Evolutionary conservation across 1,284 basidiomycete species (phyloP).

Genomic region (Somion occarium): DNA sequence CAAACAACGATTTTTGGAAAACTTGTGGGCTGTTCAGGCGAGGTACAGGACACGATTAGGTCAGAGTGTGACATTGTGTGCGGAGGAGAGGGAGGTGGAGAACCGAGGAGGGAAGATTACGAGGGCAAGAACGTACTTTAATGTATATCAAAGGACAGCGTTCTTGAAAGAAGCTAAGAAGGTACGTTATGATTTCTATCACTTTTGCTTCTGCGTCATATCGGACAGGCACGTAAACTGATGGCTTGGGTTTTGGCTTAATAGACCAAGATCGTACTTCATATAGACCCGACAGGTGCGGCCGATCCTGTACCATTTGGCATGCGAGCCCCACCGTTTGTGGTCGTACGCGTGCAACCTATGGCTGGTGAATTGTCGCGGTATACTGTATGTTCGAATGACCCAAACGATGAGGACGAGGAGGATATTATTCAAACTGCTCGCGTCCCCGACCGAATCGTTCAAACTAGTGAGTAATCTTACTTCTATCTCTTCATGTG

Average conservation of each 20-base stretch:
- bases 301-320: conserved; percentile 77
- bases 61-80: conserved; percentile 61
- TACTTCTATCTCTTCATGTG: neutral
- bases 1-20: conserved; percentile 82
- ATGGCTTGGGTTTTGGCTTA: no score
- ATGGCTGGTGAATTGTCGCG: conserved; percentile 79
- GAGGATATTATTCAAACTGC: conserved; percentile 81
- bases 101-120: conserved; percentile 54
- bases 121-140: conserved; percentile 77
- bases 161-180: conserved; percentile 75
- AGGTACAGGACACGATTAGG: conserved; percentile 64
- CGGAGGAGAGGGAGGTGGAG: conserved; percentile 74
- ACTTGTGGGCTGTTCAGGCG: conserved; percentile 83
- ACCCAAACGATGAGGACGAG: conserved; percentile 66
- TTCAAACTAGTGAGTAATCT: conserved; percentile 67
- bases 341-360: conserved; percentile 72
- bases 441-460: conserved; percentile 66
- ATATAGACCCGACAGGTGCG: conserved; percentile 70
- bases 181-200: conserved; percentile 47
- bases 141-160: conserved; percentile 74
- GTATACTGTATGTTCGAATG: conserved; percentile 67
- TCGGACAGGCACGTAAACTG: no score
- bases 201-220: no score
- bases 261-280: conserved; percentile 84
- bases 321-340: conserved; percentile 61